These are phyloP conservation scores for Porcisia deanei DNA, from an alignment of 208 protist genomes.

Conservation along the genomic window DNA sequence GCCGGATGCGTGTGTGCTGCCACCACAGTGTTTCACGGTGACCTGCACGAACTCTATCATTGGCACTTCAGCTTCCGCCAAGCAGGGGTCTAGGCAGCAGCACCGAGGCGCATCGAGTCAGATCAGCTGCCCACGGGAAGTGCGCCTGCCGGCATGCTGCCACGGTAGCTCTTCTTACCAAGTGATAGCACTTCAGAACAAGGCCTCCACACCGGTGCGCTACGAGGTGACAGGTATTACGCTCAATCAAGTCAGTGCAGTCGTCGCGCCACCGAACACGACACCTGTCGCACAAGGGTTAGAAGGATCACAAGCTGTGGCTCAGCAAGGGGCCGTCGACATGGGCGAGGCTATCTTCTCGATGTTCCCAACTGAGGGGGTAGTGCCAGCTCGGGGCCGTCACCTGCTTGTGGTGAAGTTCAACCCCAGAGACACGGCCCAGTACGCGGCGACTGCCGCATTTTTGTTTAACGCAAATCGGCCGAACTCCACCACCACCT, in stretches of 20 bases:
- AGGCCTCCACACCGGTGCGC: slow-evolving; percentile 40
- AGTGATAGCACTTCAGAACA: slow-evolving; percentile 70
- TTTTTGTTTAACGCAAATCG: slow-evolving; percentile 45
- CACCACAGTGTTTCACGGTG: slow-evolving; percentile 82
- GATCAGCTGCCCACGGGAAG: slow-evolving; percentile 17
- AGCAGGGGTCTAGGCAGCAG: slow-evolving; percentile 5
- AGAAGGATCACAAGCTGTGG: not conserved
- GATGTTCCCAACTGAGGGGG: slow-evolving; percentile 53
- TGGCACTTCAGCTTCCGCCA: not conserved
- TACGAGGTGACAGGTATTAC: slow-evolving; percentile 41
- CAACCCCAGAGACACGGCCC: slow-evolving; percentile 33
- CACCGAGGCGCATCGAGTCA: slow-evolving; percentile 2
- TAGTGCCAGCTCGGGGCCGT: slow-evolving; percentile 47
- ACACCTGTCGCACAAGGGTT: not conserved
- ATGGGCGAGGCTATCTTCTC: slow-evolving; percentile 39
- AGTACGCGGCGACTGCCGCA: slow-evolving; percentile 50
- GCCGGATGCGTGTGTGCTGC: slow-evolving; percentile 55
- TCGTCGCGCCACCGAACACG: slow-evolving; percentile 29
- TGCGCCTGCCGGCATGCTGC: slow-evolving; percentile 59
- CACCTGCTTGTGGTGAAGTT: slow-evolving; percentile 74
- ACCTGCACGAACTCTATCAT: slow-evolving; percentile 33
- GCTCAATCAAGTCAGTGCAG: slow-evolving; percentile 53
- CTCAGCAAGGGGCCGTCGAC: slow-evolving; percentile 16
- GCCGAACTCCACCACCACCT: slow-evolving; percentile 3
- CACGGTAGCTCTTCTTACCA: slow-evolving; percentile 49